phyloP scores from a whole-genome alignment of 2,329 filamentous ascomycete genomes.

The Diplodia corticola region DNA sequence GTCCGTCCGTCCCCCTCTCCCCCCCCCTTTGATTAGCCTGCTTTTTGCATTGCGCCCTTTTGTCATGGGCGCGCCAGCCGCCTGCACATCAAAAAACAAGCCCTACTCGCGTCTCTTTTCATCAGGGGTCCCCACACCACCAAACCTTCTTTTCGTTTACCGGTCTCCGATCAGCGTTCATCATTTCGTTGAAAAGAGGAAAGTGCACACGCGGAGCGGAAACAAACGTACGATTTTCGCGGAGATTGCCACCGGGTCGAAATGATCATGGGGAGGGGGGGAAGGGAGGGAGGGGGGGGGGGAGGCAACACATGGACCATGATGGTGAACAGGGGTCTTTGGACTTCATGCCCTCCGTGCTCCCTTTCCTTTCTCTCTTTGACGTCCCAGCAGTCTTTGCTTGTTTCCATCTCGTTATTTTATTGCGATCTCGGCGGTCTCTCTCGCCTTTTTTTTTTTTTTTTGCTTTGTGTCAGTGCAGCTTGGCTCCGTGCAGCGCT shows the following conservation, averaged over 20 bases:
- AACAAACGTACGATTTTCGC: conserved; percentile 17
- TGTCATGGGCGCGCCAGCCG: neutral
- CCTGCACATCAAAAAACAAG: neutral
- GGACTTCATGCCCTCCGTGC: neutral
- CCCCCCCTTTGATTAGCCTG: neutral
- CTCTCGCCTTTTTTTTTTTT: too few species aligned
- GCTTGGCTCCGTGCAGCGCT: too few species aligned
- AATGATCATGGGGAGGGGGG: neutral
- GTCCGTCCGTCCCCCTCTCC: too few species aligned
- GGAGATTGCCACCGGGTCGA: neutral
- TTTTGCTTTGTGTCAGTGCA: too few species aligned
- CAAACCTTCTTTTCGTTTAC: conserved; percentile 20
- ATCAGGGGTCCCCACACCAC: conserved; percentile 2
- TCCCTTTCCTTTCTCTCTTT: neutral
- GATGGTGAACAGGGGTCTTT: neutral
- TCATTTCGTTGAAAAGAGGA: neutral
- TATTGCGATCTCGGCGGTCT: too few species aligned
- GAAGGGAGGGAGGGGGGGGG: neutral
- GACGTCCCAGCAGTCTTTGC: neutral
- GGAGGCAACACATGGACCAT: neutral
- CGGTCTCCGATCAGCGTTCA: conserved; percentile 9
- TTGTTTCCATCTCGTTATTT: neutral
- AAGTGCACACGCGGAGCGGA: neutral
- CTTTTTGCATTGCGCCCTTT: neutral
- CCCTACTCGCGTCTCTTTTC: neutral